Evolutionary conservation across 23 red algal species (phyloP), one percentile per base, ranked within the genome.

Genomic region (Cyanidioschyzon merolae): DNA sequence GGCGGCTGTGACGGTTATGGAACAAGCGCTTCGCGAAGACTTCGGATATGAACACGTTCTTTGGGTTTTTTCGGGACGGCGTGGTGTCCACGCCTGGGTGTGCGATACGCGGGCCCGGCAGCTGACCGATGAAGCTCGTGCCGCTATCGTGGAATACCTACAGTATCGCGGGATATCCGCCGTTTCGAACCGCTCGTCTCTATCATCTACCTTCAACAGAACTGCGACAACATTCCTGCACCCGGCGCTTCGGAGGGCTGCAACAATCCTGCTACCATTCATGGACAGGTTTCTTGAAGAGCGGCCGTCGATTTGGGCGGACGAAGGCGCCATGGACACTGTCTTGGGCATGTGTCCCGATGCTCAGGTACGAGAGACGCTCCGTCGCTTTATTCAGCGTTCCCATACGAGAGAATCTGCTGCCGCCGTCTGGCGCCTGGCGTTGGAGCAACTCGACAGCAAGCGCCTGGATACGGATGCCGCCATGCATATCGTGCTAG

Each of bases 51-150:
- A 51, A 18, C 68, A 91, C 59, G 74, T 91, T 17, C 79, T 97
- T 40, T 97, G 87, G 84, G 88, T 97, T 18, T 97, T 90, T 71
- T 91, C 88, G 35, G 93, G 93, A 2, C 81, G 93, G 38, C 81
- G 93, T 27, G 93, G 93, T 30, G 58, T 97, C 24, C 93, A 97
- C 58, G 89, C 87, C 41, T 97, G 93, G 93, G 88, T 97, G 2
- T 88, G 86, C 25, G 93, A 97, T 68, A 39, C 40, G 30, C 80
- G 93, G 50, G 93, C 93, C 31, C 82, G 93, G 31, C 1, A 15
- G 34, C 68, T 97, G 40, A 84, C n/a, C 76, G 86, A 90, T 75
- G 93, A 97, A 79, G 82, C 84, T 35, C 87, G 93, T 29, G 50
- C 76, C n/a, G 83, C 93, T 12, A 76, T 97, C 18, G 84, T 85